Conservation (phyloP, 345 rosid genomes). For the Hypericum perforatum region DNA sequence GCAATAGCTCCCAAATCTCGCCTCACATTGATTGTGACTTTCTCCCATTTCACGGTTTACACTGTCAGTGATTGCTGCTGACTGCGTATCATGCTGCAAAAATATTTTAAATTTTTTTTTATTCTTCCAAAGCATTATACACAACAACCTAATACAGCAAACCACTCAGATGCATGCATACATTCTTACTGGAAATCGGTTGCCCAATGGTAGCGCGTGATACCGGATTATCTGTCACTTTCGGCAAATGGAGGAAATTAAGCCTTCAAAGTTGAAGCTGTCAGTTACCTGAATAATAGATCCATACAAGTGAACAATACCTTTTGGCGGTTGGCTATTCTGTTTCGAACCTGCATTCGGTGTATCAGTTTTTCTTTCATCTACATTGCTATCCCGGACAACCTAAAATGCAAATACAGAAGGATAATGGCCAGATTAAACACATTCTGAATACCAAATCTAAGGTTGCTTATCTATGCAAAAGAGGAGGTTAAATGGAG, state of each 20-base stretch:
- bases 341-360: conserved; percentile 6
- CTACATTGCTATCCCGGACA: conserved; percentile 11
- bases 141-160: conserved; percentile 6
- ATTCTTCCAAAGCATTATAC: conserved; percentile 6
- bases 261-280: conserved; percentile 3
- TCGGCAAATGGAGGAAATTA: conserved; percentile 6
- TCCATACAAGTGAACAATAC: conserved; percentile 18
- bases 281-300: background rate
- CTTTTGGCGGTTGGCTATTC: conserved; percentile 20
- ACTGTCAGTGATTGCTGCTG: conserved; percentile 12
- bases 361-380: conserved; percentile 27
- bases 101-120: too few relatives aligned
- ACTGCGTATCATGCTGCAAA: conserved; percentile 33
- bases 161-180: conserved; percentile 20
- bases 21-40: conserved; percentile 51
- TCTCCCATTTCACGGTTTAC: conserved; percentile 26
- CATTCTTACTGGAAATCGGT: conserved; percentile 25
- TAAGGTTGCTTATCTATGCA: too few relatives aligned
- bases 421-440: too few relatives aligned
- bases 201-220: conserved; percentile 14
- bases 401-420: conserved; percentile 22
- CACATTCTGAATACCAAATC: too few relatives aligned
- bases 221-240: conserved; percentile 25
- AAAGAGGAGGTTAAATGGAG: too few relatives aligned
- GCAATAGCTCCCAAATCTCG: conserved; percentile 87